Evolutionary conservation across 2,329 filamentous ascomycete species (phyloP).

Genomic region (Nigrospora sphaerica): DNA sequence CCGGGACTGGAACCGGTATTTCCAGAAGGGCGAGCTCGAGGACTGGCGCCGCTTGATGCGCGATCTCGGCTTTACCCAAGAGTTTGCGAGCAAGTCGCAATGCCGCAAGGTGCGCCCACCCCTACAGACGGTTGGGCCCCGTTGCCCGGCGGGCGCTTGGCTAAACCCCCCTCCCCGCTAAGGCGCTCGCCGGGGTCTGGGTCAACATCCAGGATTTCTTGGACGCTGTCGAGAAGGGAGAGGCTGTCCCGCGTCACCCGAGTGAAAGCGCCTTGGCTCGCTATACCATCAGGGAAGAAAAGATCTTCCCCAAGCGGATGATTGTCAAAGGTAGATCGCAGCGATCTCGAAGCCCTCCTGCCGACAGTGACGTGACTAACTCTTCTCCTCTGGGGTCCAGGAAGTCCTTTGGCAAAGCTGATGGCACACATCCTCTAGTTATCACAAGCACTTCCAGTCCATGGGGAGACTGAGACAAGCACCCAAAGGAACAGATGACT

Average conservation of each 20-base stretch:
- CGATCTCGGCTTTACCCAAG: conserved; percentile 31
- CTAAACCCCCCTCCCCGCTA: not conserved
- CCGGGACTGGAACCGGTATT: conserved; percentile 16
- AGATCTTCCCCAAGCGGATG: conserved; percentile 37
- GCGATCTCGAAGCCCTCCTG: too few species aligned
- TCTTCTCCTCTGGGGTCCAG: too few species aligned
- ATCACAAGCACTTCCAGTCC: not conserved
- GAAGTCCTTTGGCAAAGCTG: conserved; percentile 28
- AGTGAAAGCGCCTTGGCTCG: conserved; percentile 21
- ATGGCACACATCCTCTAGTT: conserved; percentile 23
- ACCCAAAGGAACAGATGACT: too few species aligned
- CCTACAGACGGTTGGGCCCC: not conserved
- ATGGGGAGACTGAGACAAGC: not conserved
- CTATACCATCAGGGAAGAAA: conserved; percentile 27
- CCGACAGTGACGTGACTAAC: too few species aligned
- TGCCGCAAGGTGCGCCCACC: conserved; percentile 32
- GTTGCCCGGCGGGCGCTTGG: not conserved
- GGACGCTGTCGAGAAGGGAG: conserved; percentile 17
- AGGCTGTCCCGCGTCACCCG: conserved; percentile 22
- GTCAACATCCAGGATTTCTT: conserved; percentile 46
- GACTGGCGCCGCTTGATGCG: conserved; percentile 38
- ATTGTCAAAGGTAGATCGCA: conserved; percentile 24
- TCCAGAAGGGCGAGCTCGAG: conserved; percentile 16
- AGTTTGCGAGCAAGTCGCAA: conserved; percentile 33
- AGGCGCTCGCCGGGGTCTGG: conserved; percentile 34